Evolutionary conservation across 116 monocot species (phyloP), one percentile per base, ranked within the genome.

Genomic region (Papilionanthe hybrid): DNA sequence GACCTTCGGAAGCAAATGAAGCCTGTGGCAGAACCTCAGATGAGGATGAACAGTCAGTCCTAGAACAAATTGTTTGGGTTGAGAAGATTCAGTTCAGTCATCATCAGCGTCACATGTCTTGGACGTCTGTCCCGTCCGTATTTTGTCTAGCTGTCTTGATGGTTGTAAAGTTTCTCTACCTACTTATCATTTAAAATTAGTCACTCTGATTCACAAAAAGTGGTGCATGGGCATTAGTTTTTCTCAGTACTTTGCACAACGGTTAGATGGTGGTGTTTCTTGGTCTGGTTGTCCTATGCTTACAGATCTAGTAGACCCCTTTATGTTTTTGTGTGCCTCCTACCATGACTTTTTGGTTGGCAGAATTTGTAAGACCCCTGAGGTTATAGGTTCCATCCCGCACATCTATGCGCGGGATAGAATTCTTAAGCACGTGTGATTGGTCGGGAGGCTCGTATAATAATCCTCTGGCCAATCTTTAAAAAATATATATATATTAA

Each of bases 31-130:
- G 76, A 50, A 66, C 85, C 75, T 82, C 88, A 12, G 87, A 86
- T 15, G 92, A 90, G 79, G 92, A 92, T 86, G 86, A 91, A 84
- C 83, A 95, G 95, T 95, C 93, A 95, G 93, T 90, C 86, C 82
- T 91, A 82, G 57, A 87, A 77, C 83, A 78, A 79, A 53, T 85
- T 81, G 83, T 89, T 88, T 84, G 87, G 90, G 91, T 95, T 85
- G 76, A 90, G 95, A 89, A 81, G 92, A 92, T 92, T 79, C 90
- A 92, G 81, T 43, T 11, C 37, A 88, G 87, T 92, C 81, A 41
- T 92, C 91, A 56, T 88, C 82, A 83, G 80, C 89, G 80, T 89
- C 87, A 85, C 77, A 87, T 53, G 53, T 53, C 53, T 53, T 17
- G 17, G 53, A 82, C 85, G 88, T 94, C 92, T 76, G 87, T 89